A percentile compares a stretch with the other conserved stretches of the same genome.
phyloP scores from a whole-genome alignment of 1,139 yeast species.

The Magnusiomyces fungicola region DNA sequence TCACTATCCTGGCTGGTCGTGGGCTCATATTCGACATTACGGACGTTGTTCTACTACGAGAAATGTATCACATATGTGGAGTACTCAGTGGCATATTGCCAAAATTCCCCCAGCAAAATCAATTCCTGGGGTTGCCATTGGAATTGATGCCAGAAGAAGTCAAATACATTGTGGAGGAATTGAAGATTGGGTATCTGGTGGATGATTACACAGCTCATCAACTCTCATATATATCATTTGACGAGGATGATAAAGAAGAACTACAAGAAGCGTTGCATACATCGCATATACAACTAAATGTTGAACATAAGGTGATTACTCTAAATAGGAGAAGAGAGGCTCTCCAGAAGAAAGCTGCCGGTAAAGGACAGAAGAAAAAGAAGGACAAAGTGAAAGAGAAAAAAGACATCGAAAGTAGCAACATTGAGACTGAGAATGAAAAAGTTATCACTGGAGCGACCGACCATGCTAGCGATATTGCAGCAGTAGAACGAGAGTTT shows the following conservation, averaged over 20 bases:
- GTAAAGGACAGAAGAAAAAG: slow-evolving; percentile 4
- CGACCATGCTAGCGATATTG: too few species aligned
- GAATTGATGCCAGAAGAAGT: slow-evolving; percentile 69
- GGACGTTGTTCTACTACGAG: slow-evolving; percentile 46
- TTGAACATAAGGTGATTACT: slow-evolving; percentile 20
- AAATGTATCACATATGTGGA: slow-evolving; percentile 53
- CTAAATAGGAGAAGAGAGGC: slow-evolving; percentile 23
- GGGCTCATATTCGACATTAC: slow-evolving; percentile 50
- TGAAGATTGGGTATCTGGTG: slow-evolving; percentile 28
- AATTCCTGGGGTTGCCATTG: slow-evolving; percentile 76
- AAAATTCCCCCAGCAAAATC: slow-evolving; percentile 84
- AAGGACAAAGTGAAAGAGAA: slow-evolving; percentile 9
- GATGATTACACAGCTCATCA: slow-evolving; percentile 29
- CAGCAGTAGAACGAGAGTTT: neutral
- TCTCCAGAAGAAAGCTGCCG: slow-evolving; percentile 16
- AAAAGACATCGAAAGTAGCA: too few species aligned
- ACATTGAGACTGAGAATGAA: too few species aligned
- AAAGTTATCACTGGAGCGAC: too few species aligned
- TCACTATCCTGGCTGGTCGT: slow-evolving; percentile 39
- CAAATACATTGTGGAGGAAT: slow-evolving; percentile 49
- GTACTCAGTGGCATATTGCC: slow-evolving; percentile 66
- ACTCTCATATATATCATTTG: slow-evolving; percentile 21
- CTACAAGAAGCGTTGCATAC: slow-evolving; percentile 3
- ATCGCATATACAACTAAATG: slow-evolving; percentile 17
- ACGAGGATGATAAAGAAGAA: slow-evolving; percentile 17